Conservation (phyloP, 1,139 yeast species). For the Candida sanyaensis region DNA sequence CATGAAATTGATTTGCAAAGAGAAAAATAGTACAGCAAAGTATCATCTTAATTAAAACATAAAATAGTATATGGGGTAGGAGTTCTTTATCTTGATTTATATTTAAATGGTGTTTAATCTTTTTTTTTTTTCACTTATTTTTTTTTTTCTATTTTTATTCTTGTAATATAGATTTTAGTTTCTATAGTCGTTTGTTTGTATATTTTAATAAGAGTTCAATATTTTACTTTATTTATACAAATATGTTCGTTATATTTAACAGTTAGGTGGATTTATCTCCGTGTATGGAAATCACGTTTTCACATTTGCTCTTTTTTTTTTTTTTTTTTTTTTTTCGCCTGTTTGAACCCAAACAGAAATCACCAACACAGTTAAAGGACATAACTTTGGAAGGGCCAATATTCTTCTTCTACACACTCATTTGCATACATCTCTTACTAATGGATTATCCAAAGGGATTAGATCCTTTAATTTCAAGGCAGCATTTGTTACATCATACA, state of each 20-base stretch:
- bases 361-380: background rate
- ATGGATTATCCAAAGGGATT: constrained; percentile 41
- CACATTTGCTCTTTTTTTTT: background rate
- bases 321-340: background rate
- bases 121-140: background rate
- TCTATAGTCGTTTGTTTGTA: background rate
- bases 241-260: background rate
- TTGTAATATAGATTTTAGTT: background rate
- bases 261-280: background rate
- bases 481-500: constrained; percentile 48
- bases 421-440: background rate
- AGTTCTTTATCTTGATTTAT: background rate
- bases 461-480: constrained; percentile 45
- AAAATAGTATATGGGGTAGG: no score
- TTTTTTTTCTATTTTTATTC: background rate
- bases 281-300: background rate
- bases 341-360: background rate
- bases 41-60: background rate
- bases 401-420: background rate
- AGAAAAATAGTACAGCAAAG: constrained; percentile 15
- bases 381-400: no score
- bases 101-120: background rate
- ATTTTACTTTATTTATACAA: no score
- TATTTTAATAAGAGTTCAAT: background rate
- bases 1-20: constrained; percentile 59